Evolutionary conservation across 768 basidiomycete genomes (phyloP).

Genomic region (Rossbeevera mucosa): DNA sequence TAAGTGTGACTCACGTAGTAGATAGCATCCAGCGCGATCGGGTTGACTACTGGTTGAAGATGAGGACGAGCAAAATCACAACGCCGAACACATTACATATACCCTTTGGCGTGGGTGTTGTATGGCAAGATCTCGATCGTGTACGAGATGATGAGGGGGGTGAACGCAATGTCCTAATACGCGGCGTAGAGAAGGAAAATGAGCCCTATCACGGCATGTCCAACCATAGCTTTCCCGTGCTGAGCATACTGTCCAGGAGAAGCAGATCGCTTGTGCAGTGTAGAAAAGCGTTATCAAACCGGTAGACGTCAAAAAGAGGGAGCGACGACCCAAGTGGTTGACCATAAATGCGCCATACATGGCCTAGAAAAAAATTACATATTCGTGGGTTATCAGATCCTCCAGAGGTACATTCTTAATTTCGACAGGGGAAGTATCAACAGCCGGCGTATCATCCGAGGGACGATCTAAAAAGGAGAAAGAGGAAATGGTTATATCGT

Average conservation of each 20-base stretch:
- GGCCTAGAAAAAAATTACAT: background rate
- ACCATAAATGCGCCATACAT: background rate
- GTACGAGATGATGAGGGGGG: background rate
- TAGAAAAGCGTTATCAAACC: background rate
- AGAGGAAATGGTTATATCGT: background rate
- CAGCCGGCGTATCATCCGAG: constrained; percentile 38
- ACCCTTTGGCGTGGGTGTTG: background rate
- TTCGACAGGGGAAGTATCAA: constrained; percentile 36
- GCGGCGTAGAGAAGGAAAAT: background rate
- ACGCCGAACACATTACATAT: background rate
- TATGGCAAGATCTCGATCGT: background rate
- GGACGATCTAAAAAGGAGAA: background rate
- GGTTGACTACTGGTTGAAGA: background rate
- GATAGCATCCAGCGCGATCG: background rate
- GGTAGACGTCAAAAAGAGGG: background rate
- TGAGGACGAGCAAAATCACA: background rate
- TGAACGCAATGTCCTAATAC: background rate
- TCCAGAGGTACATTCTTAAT: constrained; percentile 34
- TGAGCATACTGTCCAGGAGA: background rate
- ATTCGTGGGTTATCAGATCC: constrained; percentile 54
- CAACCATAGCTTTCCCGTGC: background rate
- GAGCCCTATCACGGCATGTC: background rate
- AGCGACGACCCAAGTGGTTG: background rate
- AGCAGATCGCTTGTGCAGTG: background rate
- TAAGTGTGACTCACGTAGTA: background rate